Conservation (phyloP, 202 grass and related monocot species). For the Brachypodium distachyon region DNA sequence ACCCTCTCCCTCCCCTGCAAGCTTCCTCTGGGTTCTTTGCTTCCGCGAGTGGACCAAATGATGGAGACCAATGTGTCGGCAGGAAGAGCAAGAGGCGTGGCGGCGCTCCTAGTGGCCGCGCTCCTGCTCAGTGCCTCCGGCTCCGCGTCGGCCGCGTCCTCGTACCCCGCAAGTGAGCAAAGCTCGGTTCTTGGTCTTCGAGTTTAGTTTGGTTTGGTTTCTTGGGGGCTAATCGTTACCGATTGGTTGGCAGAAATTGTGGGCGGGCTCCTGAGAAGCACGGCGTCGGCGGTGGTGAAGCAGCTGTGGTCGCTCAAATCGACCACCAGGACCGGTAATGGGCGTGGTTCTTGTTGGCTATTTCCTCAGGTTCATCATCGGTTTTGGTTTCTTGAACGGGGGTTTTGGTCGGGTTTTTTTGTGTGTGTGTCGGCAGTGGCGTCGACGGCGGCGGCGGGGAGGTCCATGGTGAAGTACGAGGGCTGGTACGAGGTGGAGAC, state of each 20-base stretch:
- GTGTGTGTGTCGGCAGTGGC: not conserved
- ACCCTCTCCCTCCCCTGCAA: not conserved
- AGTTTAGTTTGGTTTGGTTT: not conserved
- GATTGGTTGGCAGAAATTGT: slow-evolving; percentile 41
- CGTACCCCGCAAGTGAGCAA: slow-evolving; percentile 57
- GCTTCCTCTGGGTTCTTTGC: not conserved
- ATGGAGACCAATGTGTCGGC: slow-evolving; percentile 18
- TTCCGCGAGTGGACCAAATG: not conserved
- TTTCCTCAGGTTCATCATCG: not conserved
- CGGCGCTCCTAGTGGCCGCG: slow-evolving; percentile 22
- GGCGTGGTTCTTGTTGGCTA: not conserved
- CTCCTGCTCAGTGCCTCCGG: slow-evolving; percentile 27
- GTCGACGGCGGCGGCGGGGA: slow-evolving; percentile 24
- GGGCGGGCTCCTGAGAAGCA: slow-evolving; percentile 50
- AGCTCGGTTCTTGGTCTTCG: slow-evolving; percentile 2
- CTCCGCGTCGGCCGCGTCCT: slow-evolving; percentile 42
- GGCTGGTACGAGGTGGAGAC: slow-evolving; percentile 89
- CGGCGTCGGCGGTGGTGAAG: slow-evolving; percentile 56
- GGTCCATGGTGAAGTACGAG: slow-evolving; percentile 81
- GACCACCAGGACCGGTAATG: slow-evolving; percentile 57
- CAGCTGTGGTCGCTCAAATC: slow-evolving; percentile 88
- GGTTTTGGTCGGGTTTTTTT: not conserved
- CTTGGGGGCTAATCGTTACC: not conserved
- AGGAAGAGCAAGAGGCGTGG: not conserved
- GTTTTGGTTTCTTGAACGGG: not conserved